phyloP scores from a whole-genome alignment of 148 eudicot species.

The Rhododendron vialii region DNA sequence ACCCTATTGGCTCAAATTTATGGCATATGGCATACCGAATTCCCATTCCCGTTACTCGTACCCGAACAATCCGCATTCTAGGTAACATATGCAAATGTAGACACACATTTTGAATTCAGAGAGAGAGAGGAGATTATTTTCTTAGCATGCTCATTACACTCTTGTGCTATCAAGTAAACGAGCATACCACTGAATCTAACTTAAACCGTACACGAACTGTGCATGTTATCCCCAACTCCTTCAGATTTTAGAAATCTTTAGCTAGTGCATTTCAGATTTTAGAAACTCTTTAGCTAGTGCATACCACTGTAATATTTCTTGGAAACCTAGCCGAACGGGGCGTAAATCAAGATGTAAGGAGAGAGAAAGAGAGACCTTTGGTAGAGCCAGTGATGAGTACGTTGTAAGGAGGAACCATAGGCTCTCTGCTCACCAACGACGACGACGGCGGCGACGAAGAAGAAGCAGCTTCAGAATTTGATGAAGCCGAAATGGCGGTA shows the following conservation, averaged over 20 bases:
- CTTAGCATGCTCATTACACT: not conserved
- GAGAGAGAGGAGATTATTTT: too few species aligned
- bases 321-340: not conserved
- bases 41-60: not conserved
- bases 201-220: too few species aligned
- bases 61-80: not conserved
- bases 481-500: not conserved
- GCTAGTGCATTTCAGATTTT: too few species aligned
- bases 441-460: slow-evolving; percentile 3
- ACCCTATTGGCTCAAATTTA: not conserved
- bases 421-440: slow-evolving; percentile 24
- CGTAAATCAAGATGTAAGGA: not conserved
- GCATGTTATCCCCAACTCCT: too few species aligned
- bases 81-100: not conserved
- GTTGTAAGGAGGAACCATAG: slow-evolving; percentile 77
- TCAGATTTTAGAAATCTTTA: too few species aligned
- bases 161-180: not conserved
- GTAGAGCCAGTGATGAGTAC: slow-evolving; percentile 85
- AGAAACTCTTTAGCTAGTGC: too few species aligned
- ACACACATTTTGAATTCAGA: not conserved
- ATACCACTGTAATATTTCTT: too few species aligned
- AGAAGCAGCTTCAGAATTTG: not conserved
- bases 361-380: slow-evolving; percentile 36
- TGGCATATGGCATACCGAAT: not conserved
- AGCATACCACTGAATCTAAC: not conserved